Conservation (phyloP, 345 rosid species). For the rapeseed (Brassica napus) region Da-Ae NC_063442.1:7327501-7328000, state of each 20-base stretch:
- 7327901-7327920: constrained; percentile 50
- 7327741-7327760: constrained; percentile 9
- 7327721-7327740: constrained; percentile 1
- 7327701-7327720: neutral
- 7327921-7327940: neutral
- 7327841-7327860: constrained; percentile 74
- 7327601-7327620: constrained; percentile 76
- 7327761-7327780: constrained; percentile 4
- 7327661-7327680: constrained; percentile 41
- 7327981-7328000: constrained; percentile 31
- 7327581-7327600: constrained; percentile 2
- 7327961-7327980: constrained; percentile 7
- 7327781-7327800: constrained; percentile 7
- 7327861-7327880: constrained; percentile 77
- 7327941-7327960: neutral
- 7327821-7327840: constrained; percentile 84
- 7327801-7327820: constrained; percentile 12
- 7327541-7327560: constrained; percentile 3
- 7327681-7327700: neutral
- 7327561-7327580: constrained; percentile 12
- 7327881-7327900: constrained; percentile 72
- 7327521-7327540: constrained; percentile 63
- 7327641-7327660: constrained; percentile 97
- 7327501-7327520: constrained; percentile 98
- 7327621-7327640: constrained; percentile 98